Conservation (phyloP, 352 stramenopile genomes). For the Globisporangium spiculum region DNA sequence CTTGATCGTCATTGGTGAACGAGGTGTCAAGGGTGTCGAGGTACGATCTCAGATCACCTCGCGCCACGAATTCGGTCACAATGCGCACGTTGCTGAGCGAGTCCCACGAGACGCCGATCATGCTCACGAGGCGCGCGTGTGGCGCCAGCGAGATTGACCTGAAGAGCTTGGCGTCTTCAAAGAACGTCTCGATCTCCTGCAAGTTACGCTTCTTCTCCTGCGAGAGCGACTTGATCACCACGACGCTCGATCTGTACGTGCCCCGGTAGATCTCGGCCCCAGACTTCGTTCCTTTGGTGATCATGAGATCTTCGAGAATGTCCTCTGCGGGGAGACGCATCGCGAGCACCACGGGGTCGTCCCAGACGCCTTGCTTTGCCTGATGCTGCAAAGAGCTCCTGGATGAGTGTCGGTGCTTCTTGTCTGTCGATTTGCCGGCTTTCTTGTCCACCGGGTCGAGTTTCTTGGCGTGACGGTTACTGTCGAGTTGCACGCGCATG, state of each 20-base stretch:
- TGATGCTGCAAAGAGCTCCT: neutral
- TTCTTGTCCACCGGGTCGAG: neutral
- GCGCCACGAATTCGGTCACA: constrained; percentile 1
- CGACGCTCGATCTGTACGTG: neutral
- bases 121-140: neutral
- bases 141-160: neutral
- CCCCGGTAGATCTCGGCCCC: constrained; percentile 7
- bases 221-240: constrained; percentile 10
- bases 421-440: neutral
- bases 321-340: constrained; percentile 5
- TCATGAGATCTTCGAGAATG: neutral
- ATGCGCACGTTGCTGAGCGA: constrained; percentile 6
- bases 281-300: neutral
- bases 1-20: neutral
- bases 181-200: constrained; percentile 10
- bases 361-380: neutral
- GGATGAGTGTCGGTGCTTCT: neutral
- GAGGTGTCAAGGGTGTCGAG: neutral
- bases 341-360: constrained; percentile 7
- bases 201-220: neutral
- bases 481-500: neutral
- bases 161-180: constrained; percentile 11
- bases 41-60: constrained; percentile 1
- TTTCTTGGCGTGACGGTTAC: constrained; percentile 4
- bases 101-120: constrained; percentile 10